Base-by-base conservation (phyloP, 495 filamentous ascomycete genomes). In the Polyplosphaeria fusca region DNA sequence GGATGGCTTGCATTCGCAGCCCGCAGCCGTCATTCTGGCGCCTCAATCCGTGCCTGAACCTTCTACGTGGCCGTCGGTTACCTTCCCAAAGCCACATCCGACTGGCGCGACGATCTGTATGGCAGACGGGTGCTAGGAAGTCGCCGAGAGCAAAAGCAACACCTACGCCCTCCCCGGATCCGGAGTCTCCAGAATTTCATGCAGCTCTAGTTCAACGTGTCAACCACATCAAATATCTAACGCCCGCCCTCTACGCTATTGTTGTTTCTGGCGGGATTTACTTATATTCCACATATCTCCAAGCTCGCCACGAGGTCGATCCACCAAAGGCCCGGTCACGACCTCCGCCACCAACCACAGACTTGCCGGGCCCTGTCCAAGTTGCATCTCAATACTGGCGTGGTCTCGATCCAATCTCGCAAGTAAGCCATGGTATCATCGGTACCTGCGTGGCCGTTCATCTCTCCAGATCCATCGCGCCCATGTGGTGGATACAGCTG, bases 381-480 rank as follows among this genome's bases (percentile, higher is more conserved):
- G 27, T 53, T 19, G 40, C 32, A 4, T n/a, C 41, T 3, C 27
- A 20, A 9, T 12, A 12, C 19, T 53, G 48, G 56, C 12, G 28
- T 1, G 27, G 53, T 14, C 40, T 47, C 3, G 13, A 41, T 18
- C 32, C 56, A 3, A 55, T 55, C 2, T 42, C 25, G 1, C 42
- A 55, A 28, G 4, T 45, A 2, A 37, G 16, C 44, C 13, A 14
- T 5, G 50, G 50, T 18, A 27, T 55, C 24, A 61, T 61, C 24
- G 50, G 40, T 14, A 23, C 23, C n/a, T 39, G 41, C 27, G 40
- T 30, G n/a, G 20, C 47, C 4, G 42, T 56, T 19, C 59, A 62
- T 22, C 46, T 62, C 13, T 25, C n/a, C 14, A 35, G 25, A 1
- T 42, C 40, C 16, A 3, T 52, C 25, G 47, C 23, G 11, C 46